A percentile compares a stretch with the other conserved stretches of the same genome.
Conservation (phyloP, 2,329 filamentous ascomycete genomes). For the Claviceps digitariae region DNA sequence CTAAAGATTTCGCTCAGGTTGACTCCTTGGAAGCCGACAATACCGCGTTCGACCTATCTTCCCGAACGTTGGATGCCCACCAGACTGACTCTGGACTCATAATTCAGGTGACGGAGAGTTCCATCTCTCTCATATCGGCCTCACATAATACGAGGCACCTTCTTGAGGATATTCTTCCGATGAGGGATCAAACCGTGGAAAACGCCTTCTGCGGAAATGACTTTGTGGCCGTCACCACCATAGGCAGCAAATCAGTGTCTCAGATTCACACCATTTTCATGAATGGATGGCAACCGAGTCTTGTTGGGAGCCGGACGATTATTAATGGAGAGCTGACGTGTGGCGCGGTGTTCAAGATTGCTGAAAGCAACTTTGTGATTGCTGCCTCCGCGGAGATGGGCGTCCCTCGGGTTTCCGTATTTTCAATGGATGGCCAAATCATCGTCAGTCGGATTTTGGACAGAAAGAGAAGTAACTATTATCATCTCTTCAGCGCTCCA, state of each 20-base stretch:
- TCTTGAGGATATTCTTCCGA: slow-evolving; percentile 17
- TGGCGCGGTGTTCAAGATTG: slow-evolving; percentile 21
- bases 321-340: slow-evolving; percentile 36
- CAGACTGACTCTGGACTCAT: slow-evolving; percentile 23
- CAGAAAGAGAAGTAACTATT: slow-evolving; percentile 1
- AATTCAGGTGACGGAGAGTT: slow-evolving; percentile 41
- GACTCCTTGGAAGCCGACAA: slow-evolving; percentile 26
- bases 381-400: slow-evolving; percentile 21
- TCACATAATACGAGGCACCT: slow-evolving; percentile 20
- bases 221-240: slow-evolving; percentile 29
- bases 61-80: slow-evolving; percentile 36
- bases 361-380: slow-evolving; percentile 16
- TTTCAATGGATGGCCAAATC: slow-evolving; percentile 13
- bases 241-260: slow-evolving; percentile 22
- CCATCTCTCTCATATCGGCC: slow-evolving; percentile 25
- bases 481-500: not conserved
- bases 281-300: slow-evolving; percentile 18
- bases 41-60: slow-evolving; percentile 36
- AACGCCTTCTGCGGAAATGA: slow-evolving; percentile 28
- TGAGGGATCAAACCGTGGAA: slow-evolving; percentile 18
- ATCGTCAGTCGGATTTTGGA: slow-evolving; percentile 8
- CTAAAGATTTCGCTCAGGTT: slow-evolving; percentile 32
- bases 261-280: slow-evolving; percentile 26
- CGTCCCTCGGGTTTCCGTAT: slow-evolving; percentile 20
- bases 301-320: slow-evolving; percentile 18